A percentile compares a stretch with the other conserved stretches of the same genome.
phyloP scores from a whole-genome alignment of 352 stramenopile genomes.

The Pythium sukuiense region DNA sequence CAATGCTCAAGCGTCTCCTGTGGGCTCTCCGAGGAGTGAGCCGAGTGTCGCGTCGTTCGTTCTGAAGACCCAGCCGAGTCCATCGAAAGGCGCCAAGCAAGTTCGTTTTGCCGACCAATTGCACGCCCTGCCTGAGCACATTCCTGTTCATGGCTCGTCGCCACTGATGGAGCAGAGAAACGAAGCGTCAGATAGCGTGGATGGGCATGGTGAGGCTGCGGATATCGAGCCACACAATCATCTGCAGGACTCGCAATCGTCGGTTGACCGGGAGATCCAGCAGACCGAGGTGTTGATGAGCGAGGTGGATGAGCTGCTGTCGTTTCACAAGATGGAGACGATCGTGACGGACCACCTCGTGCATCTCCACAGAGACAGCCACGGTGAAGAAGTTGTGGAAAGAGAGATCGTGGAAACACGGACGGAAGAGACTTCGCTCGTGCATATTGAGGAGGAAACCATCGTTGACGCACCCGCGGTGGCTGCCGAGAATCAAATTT shows the following conservation, averaged over 20 bases:
- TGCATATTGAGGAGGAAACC: neutral
- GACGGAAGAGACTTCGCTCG: neutral
- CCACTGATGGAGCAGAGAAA: neutral
- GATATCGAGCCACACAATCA: neutral
- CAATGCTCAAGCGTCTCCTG: neutral
- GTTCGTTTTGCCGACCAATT: conserved; percentile 8
- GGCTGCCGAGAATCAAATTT: neutral
- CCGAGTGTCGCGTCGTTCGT: neutral
- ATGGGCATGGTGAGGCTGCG: neutral
- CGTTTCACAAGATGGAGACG: neutral
- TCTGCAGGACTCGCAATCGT: conserved; percentile 19
- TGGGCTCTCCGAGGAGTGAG: neutral
- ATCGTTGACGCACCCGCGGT: neutral
- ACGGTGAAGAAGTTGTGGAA: neutral
- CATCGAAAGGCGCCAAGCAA: conserved; percentile 3
- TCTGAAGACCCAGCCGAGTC: conserved; percentile 1
- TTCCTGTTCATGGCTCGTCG: neutral
- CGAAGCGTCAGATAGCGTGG: neutral
- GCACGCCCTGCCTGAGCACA: neutral
- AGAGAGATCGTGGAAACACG: neutral
- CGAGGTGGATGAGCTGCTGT: conserved; percentile 20
- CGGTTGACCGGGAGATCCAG: conserved; percentile 5
- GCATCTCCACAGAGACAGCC: neutral
- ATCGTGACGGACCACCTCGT: conserved; percentile 15
- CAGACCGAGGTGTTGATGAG: conserved; percentile 14